phyloP scores from a whole-genome alignment of 2,329 filamentous ascomycete species.

The Colletotrichum liriopes region DNA sequence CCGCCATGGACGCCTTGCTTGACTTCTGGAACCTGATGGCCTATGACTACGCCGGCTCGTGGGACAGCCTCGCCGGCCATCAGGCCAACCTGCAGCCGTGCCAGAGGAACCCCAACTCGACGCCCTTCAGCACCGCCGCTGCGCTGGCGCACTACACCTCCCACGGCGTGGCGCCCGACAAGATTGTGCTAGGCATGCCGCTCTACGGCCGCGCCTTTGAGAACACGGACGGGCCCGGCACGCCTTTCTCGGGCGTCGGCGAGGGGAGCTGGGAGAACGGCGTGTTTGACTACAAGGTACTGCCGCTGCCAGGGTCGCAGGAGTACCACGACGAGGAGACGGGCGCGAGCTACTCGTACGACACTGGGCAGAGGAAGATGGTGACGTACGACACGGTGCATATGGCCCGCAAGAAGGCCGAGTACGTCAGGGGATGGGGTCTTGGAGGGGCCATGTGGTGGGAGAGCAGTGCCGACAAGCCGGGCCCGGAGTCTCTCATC shows the following conservation, averaged over 20 bases:
- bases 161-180: constrained; percentile 75
- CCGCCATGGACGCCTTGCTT: constrained; percentile 75
- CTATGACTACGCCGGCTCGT: constrained; percentile 89
- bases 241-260: constrained; percentile 79
- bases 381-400: constrained; percentile 84
- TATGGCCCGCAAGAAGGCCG: constrained; percentile 78
- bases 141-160: constrained; percentile 81
- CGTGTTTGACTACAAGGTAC: constrained; percentile 89
- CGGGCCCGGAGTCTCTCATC: constrained; percentile 78
- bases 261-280: constrained; percentile 88
- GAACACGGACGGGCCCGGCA: constrained; percentile 82
- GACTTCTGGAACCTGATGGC: constrained; percentile 90
- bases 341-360: constrained; percentile 85
- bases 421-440: constrained; percentile 76
- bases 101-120: constrained; percentile 70
- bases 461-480: constrained; percentile 87
- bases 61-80: constrained; percentile 81
- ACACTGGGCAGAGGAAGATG: constrained; percentile 74
- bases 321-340: constrained; percentile 76
- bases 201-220: constrained; percentile 91
- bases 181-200: constrained; percentile 93
- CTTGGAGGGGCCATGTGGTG: constrained; percentile 98
- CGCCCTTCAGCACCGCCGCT: constrained; percentile 82
- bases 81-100: constrained; percentile 84
- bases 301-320: constrained; percentile 78